These are phyloP conservation scores for Phytophthora crassamura DNA, from an alignment of 352 stramenopile genomes.

Conservation along the genomic window DNA sequence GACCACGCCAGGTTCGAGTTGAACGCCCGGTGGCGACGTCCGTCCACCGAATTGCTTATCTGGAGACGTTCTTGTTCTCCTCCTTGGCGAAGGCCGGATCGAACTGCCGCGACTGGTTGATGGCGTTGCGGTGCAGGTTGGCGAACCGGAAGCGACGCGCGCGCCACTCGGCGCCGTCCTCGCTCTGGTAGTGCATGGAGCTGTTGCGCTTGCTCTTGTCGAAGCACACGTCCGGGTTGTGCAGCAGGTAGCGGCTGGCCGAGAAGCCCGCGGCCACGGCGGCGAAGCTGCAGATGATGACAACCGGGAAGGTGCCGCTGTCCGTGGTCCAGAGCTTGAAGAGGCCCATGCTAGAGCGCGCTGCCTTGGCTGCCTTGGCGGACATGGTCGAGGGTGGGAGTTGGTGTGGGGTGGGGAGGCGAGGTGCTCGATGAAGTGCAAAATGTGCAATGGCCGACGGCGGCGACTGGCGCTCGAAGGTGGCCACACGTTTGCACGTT, in stretches of 20 bases:
- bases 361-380: constrained; percentile 35
- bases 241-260: constrained; percentile 38
- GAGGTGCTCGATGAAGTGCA: no score
- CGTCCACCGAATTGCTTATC: constrained; percentile 43
- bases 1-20: no score
- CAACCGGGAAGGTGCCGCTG: constrained; percentile 51
- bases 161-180: no score
- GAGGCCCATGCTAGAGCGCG: constrained; percentile 44
- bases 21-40: no score
- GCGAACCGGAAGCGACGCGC: no score
- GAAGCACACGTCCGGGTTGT: no score
- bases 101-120: constrained; percentile 74
- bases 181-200: no score
- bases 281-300: constrained; percentile 49
- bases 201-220: no score
- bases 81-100: constrained; percentile 55
- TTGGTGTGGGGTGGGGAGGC: no score
- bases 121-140: constrained; percentile 60
- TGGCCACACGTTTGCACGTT: constrained; percentile 11
- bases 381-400: constrained; percentile 24
- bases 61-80: constrained; percentile 55
- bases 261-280: constrained; percentile 36
- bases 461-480: no score
- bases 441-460: constrained; percentile 35
- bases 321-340: constrained; percentile 64